Evolutionary conservation across 176 grass and related monocot species (phyloP).

Genomic region (Canna indica): DNA sequence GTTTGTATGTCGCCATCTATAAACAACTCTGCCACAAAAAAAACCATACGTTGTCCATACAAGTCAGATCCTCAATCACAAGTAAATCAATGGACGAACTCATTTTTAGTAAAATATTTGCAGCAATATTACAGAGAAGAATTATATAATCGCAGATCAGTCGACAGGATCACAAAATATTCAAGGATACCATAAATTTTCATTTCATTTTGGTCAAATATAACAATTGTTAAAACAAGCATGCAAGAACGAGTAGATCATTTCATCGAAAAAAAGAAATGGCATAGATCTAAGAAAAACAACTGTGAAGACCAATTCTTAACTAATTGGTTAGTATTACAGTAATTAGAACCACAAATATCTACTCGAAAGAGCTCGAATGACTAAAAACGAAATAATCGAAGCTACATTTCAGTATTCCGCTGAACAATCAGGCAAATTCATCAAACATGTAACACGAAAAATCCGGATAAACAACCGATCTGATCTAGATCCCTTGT

Average conservation of each 20-base stretch:
- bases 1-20: slow-evolving; percentile 9
- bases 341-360: neutral
- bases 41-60: neutral
- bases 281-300: too few relatives aligned
- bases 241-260: neutral
- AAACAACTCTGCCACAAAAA: neutral
- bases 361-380: neutral
- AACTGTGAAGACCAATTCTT: too few relatives aligned
- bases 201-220: neutral
- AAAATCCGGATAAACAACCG: neutral
- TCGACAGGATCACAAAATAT: neutral
- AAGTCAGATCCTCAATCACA: neutral
- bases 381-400: neutral
- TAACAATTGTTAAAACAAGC: neutral
- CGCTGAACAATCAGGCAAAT: neutral
- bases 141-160: neutral
- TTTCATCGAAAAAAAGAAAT: neutral
- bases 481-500: neutral
- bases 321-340: too few relatives aligned
- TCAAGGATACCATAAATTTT: neutral
- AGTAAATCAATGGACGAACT: too few relatives aligned
- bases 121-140: too few relatives aligned
- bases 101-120: too few relatives aligned
- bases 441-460: neutral
- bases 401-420: neutral